Evolutionary conservation across 345 rosid genomes (phyloP), one percentile per base, ranked within the genome.

Genomic region (Litchi chinensis): DNA sequence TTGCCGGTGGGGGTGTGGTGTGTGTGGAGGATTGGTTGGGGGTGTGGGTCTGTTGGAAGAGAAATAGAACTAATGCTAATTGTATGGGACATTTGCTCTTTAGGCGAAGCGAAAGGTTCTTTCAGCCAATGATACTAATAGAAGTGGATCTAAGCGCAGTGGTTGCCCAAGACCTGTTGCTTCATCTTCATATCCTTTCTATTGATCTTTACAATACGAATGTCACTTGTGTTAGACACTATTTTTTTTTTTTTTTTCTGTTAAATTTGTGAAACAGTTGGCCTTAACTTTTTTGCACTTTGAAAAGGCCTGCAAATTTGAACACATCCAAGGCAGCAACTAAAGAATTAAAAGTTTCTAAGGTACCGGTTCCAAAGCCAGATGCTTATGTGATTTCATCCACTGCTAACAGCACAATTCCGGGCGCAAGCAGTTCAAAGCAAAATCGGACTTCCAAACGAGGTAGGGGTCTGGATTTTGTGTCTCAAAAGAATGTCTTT

Each of bases 161-260:
- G 93, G 92, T 69, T 82, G 89, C 44, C 91, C 90, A 26, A 85
- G 85, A 68, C 92, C 93, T 52, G 84, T 76, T 76, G 79, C 86
- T 44, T 81, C 91, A 81, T 85, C 95, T 81, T 88, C 93, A 95
- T 95, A 95, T 95, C 99, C 99, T 93, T 93, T 74, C 76, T 11
- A 40, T 73, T 74, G 26, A 50, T 40, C 43, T 68, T 72, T 67
- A 46, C 11, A 50, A 41, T 76, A 60, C 11, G 59, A 40, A 56
- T 19, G 69, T 79, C 32, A 39, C 32, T 73, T 41, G 12, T 12
- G 46, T 18, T 63, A 0, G 70, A 16, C 18, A 12, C 52, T 72
- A 18, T 76, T 13, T 76, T 19, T 57, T 67, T 70, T 76, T 13
- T 76, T 19, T 57, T 67, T 70, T 37, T 80, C 56, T 46, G 28